Percentiles rank a stretch among this genome's conserved stretches.
These are phyloP conservation scores for Fusarium torulosum DNA, from an alignment of 2,329 filamentous ascomycete species.

Conservation along the genomic window DNA sequence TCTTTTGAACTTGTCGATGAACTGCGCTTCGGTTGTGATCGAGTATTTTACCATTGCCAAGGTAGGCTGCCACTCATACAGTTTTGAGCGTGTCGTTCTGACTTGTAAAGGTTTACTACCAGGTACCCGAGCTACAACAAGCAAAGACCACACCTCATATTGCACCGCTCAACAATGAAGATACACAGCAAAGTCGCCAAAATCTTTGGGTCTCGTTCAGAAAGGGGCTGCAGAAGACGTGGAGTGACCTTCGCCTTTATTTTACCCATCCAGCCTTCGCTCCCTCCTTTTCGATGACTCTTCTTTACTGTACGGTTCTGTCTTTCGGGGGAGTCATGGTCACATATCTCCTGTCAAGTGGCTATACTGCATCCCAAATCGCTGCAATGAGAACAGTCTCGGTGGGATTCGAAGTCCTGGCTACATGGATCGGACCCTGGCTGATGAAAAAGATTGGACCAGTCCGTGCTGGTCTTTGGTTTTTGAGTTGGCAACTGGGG, in stretches of 20 bases:
- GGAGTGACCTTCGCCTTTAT: constrained; percentile 57
- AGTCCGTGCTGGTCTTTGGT: constrained; percentile 78
- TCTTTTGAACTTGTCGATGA: constrained; percentile 62
- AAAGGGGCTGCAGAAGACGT: constrained; percentile 24
- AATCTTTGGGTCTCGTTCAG: constrained; percentile 4
- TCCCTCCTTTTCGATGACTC: constrained; percentile 68
- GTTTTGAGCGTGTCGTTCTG: not conserved
- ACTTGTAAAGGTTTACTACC: constrained; percentile 44
- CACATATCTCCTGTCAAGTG: constrained; percentile 69
- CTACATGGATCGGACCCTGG: constrained; percentile 70
- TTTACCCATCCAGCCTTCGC: constrained; percentile 67
- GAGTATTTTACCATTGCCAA: constrained; percentile 66
- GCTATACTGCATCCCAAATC: constrained; percentile 65
- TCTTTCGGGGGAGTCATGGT: constrained; percentile 73
- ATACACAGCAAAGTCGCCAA: not conserved
- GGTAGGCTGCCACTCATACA: not conserved
- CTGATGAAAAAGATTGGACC: constrained; percentile 67
- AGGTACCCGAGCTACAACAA: constrained; percentile 46
- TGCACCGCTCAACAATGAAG: not conserved
- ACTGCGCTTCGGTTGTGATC: constrained; percentile 59
- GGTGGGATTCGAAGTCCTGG: constrained; percentile 68
- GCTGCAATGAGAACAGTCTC: constrained; percentile 66
- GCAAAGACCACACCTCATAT: constrained; percentile 35
- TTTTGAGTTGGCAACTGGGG: constrained; percentile 74
- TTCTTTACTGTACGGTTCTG: constrained; percentile 73